Base-by-base conservation (phyloP, 495 filamentous ascomycete species). In the Aspergillus carlsbadensis region DNA sequence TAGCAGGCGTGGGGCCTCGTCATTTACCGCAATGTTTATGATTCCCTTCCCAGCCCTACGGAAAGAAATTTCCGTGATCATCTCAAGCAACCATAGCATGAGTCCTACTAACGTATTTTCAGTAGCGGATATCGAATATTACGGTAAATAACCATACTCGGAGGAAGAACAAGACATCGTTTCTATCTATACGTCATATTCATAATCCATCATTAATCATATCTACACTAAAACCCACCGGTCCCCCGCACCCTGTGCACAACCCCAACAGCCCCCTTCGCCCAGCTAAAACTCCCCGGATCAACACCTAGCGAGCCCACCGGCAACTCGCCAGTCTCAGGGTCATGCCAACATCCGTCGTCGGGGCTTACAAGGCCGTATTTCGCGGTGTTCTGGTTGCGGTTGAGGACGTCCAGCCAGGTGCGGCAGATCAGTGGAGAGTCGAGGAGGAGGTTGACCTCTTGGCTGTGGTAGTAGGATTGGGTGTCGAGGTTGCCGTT, bases 401-500 rank as follows among this genome's bases (percentile, higher is more conserved):
- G 73, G 48, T 79, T 61, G 14, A 91, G 69, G 0, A 73, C 83
- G 18, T 84, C 81, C 15, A 79, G 73, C 88, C 88, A 91, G 34
- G 71, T 68, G 52, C 65, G 58, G 57, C 88, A 92, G 6, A 91
- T 62, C 2, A 72, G 51, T 0, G 66, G 63, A 3, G 80, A 84
- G 53, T 92, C 88, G 13, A 90, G 64, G 76, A 92, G 79, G 11
- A 91, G 60, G 61, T 92, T 92, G 52, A 87, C 78, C 65, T 92
- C 89, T 67, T 90, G 87, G 34, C 78, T 83, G 64, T 92, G 88
- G 59, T 76, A 91, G 83, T 85, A 92, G 55, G 78, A 83, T 72
- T 92, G 89, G n/a, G 88, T 90, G 52, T 92, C 88, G 62, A 89
- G 83, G 64, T 92, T 92, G 1, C 89, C 88, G 58, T 83, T 89